Conservation (phyloP, 2,329 filamentous ascomycete genomes). For the Fusarium lateritium region DNA sequence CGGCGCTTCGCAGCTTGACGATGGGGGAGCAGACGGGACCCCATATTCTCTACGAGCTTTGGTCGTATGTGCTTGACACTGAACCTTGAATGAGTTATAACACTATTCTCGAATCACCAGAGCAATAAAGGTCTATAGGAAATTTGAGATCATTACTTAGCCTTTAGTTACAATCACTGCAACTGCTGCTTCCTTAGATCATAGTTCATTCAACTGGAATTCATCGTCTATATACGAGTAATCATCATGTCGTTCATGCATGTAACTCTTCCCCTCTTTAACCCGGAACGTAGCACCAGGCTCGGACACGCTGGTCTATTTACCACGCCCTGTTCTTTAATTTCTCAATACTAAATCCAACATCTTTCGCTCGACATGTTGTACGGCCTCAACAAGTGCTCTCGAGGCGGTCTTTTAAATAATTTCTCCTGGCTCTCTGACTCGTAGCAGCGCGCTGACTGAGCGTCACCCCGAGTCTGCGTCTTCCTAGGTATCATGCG, state of each 20-base stretch:
- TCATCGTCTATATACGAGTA: conserved; percentile 43
- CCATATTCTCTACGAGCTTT: conserved; percentile 15
- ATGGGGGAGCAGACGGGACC: too few relatives aligned
- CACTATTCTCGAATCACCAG: not conserved
- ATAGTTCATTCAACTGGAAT: conserved; percentile 32
- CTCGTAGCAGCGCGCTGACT: conserved; percentile 13
- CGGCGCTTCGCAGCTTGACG: too few relatives aligned
- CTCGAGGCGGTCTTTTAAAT: conserved; percentile 28
- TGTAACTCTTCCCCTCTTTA: conserved; percentile 38
- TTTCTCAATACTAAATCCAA: conserved; percentile 43
- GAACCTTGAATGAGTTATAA: not conserved
- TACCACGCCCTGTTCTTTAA: conserved; percentile 31
- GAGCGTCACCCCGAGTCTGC: conserved; percentile 22
- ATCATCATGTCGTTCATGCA: conserved; percentile 44
- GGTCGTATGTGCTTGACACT: conserved; percentile 17
- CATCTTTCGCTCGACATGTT: conserved; percentile 43
- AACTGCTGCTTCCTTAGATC: not conserved
- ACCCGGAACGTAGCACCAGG: conserved; percentile 36
- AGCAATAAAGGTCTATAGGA: not conserved
- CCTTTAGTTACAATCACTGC: not conserved
- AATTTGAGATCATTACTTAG: not conserved
- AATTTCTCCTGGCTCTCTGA: conserved; percentile 16
- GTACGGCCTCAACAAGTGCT: conserved; percentile 24
- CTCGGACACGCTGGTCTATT: conserved; percentile 35
- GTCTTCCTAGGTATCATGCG: conserved; percentile 50